Evolutionary conservation across 768 basidiomycete genomes (phyloP).

Genomic region (Psilocybe cyanescens): DNA sequence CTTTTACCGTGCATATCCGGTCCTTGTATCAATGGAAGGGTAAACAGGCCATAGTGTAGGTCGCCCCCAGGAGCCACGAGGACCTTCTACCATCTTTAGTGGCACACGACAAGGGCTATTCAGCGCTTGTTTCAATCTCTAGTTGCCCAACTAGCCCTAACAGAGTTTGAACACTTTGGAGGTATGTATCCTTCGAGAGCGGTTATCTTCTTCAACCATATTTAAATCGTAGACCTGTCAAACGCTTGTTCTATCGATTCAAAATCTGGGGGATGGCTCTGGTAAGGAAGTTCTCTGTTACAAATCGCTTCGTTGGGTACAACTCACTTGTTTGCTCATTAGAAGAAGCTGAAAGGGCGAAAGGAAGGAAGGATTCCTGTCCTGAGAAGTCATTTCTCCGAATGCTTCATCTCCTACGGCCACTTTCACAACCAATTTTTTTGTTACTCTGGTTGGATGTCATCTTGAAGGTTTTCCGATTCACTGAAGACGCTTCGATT

Average conservation of each 20-base stretch:
- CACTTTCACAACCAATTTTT: not conserved
- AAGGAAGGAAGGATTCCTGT: not conserved
- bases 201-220: not conserved
- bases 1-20: no score
- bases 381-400: not conserved
- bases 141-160: no score
- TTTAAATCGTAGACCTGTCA: not conserved
- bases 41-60: no score
- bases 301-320: not conserved
- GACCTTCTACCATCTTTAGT: no score
- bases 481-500: not conserved
- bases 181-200: not conserved
- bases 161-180: not conserved
- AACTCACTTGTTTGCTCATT: not conserved
- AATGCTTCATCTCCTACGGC: not conserved
- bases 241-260: not conserved
- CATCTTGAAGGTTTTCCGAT: slow-evolving; percentile 7
- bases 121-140: no score
- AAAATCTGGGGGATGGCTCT: not conserved
- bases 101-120: no score
- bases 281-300: not conserved
- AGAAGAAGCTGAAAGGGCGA: not conserved
- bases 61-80: no score
- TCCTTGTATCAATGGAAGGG: no score
- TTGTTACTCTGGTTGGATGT: slow-evolving; percentile 10